Evolutionary conservation across 306 rosid genomes (phyloP).

Genomic region (Fragaria iinumae): DNA sequence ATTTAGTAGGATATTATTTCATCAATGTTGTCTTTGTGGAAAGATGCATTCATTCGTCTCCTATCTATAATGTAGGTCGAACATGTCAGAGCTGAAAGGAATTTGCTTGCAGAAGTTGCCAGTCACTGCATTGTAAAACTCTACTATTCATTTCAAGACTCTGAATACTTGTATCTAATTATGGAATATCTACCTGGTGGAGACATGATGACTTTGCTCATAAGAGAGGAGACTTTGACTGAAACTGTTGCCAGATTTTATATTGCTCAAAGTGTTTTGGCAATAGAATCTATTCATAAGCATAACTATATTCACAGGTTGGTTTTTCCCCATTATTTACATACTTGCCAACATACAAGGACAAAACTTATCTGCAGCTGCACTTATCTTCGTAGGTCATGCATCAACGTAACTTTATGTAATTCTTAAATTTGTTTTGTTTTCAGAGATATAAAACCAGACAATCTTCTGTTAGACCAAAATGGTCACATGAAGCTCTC

Average conservation of each 20-base stretch:
- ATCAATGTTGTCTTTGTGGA: neutral
- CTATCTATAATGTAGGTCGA: constrained; percentile 42
- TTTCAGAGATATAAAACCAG: constrained; percentile 89
- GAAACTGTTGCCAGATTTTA: constrained; percentile 80
- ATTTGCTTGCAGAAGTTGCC: constrained; percentile 90
- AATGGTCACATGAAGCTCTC: constrained; percentile 87
- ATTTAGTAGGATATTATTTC: neutral
- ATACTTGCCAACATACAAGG: neutral
- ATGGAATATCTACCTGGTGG: constrained; percentile 99
- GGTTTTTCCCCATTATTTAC: constrained; percentile 22
- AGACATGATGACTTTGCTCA: constrained; percentile 91
- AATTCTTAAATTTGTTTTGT: constrained; percentile 15
- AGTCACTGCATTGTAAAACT: constrained; percentile 90
- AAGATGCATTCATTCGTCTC: constrained; percentile 6
- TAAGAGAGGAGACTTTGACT: constrained; percentile 91
- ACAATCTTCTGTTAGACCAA: constrained; percentile 83
- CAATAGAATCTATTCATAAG: constrained; percentile 83
- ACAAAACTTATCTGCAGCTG: neutral
- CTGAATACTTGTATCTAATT: constrained; percentile 75
- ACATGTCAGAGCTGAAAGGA: constrained; percentile 85
- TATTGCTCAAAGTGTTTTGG: constrained; percentile 70
- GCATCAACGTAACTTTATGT: neutral
- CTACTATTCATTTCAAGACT: constrained; percentile 89
- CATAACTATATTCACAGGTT: constrained; percentile 90
- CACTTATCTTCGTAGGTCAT: neutral